These are phyloP conservation scores for Citrullus mucosospermus DNA, from an alignment of 306 rosid genomes.

Conservation along the genomic window DNA sequence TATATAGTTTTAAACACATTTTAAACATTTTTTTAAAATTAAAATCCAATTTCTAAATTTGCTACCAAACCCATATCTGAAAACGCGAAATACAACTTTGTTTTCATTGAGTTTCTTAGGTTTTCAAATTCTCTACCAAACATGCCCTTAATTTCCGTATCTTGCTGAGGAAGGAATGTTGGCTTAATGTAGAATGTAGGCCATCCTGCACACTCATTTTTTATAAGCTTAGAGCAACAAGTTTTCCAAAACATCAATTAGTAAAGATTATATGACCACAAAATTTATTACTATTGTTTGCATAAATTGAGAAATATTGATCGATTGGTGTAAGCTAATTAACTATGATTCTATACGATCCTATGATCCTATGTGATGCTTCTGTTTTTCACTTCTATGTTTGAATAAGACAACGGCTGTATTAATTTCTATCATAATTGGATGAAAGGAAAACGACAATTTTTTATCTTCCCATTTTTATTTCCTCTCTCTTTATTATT, in stretches of 20 bases:
- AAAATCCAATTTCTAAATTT: too few species aligned
- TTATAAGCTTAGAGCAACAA: neutral
- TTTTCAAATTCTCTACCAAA: too few species aligned
- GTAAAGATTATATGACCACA: neutral
- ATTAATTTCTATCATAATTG: neutral
- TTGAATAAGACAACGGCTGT: neutral
- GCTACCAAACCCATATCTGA: too few species aligned
- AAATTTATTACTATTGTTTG: neutral
- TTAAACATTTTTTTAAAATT: too few species aligned
- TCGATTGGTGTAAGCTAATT: neutral
- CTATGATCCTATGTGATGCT: neutral
- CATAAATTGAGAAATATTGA: neutral
- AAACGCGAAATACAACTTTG: too few species aligned
- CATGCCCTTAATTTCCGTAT: neutral
- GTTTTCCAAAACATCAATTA: neutral
- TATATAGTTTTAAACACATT: too few species aligned
- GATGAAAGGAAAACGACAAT: neutral
- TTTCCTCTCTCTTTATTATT: neutral
- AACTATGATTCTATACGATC: neutral
- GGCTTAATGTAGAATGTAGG: neutral
- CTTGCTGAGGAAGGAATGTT: neutral
- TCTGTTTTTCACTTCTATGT: neutral
- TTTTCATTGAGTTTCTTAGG: too few species aligned
- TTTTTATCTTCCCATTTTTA: neutral
- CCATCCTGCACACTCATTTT: neutral